Evolutionary conservation across 2,329 filamentous ascomycete species (phyloP).

Genomic region (Stachybotrys chartarum): DNA sequence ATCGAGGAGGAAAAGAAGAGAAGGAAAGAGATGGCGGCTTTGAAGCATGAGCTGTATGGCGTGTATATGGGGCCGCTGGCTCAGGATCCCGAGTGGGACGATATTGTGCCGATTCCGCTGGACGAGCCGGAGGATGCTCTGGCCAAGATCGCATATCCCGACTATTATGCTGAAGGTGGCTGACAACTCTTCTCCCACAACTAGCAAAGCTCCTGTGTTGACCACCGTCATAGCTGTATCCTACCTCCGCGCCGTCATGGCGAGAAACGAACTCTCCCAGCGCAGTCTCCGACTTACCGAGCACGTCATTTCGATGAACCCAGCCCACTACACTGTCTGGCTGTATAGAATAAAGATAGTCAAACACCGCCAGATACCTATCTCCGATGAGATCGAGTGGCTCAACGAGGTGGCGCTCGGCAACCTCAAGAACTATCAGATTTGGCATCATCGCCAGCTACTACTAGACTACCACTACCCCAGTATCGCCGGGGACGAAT

Average conservation of each 20-base stretch:
- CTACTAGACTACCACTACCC: conserved; percentile 52
- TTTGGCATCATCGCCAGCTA: conserved; percentile 75
- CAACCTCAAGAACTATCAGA: conserved; percentile 97
- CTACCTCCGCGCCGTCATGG: conserved; percentile 93
- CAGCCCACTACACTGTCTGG: conserved; percentile 98
- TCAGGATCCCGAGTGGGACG: conserved; percentile 71
- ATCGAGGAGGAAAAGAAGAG: conserved; percentile 38
- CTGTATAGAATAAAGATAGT: conserved; percentile 83
- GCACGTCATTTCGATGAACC: conserved; percentile 86
- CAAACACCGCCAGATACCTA: conserved; percentile 55
- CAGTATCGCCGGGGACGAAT: conserved; percentile 49
- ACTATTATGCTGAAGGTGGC: conserved; percentile 76
- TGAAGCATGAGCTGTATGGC: conserved; percentile 47
- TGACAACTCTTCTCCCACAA: conserved; percentile 2
- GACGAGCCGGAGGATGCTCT: conserved; percentile 78
- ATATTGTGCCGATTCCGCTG: conserved; percentile 75
- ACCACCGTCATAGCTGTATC: conserved; percentile 57
- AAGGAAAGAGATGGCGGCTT: conserved; percentile 41
- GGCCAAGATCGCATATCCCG: conserved; percentile 85
- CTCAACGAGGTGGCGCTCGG: conserved; percentile 74
- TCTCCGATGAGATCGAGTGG: conserved; percentile 73
- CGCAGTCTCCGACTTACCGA: conserved; percentile 77
- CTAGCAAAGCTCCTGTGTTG: too few species aligned
- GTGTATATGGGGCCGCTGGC: conserved; percentile 36
- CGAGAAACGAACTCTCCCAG: conserved; percentile 71